Evolutionary conservation across 176 grass and related monocot genomes (phyloP), one percentile per base, ranked within the genome.

Genomic region (Chrysopogon serrulatus): DNA sequence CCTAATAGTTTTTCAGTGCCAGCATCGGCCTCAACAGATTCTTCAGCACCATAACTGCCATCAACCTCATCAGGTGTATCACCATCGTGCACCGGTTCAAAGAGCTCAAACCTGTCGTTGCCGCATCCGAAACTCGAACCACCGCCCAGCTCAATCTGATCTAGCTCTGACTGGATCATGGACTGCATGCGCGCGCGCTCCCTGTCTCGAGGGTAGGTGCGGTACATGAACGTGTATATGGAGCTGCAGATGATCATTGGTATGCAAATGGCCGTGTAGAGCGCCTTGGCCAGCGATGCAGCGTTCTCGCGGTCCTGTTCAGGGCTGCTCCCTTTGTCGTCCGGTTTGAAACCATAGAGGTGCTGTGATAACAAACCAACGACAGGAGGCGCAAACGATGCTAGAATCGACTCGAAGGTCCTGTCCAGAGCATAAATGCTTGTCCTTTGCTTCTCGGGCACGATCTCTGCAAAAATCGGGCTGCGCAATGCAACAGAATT

Each of bases 391-490:
- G 95, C 95, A 60, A 97, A 97, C 40, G 95, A 97, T 0, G 95
- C 74, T 5, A 97, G 88, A 35, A 92, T 82, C 4, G 92, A 92
- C 90, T 97, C 95, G 14, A 90, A 97, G 1, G 86, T 77, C n/a
- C 30, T 77, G 65, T 88, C 86, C 8, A 88, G 74, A 69, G 92
- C 95, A 47, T 92, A 97, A 23, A 97, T 91, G 74, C 92, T 94
- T 43, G 95, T 92, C 60, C 92, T 92, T 33, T 92, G 92, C 54
- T 82, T 92, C 81, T 89, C 90, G 2, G 92, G 92, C 28, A 97
- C 95, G 66, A 94, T 97, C 83, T 97, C 95, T 0, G 95, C 92
- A 65, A 97, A 97, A 10, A 97, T 92, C 10, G 95, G 95, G 39
- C 92, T 97, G 83, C 47, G 42, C 68, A n/a, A n/a, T n/a, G n/a